Conservation (phyloP, 176 grass and related monocot genomes). For the Ensete glaucum region DNA sequence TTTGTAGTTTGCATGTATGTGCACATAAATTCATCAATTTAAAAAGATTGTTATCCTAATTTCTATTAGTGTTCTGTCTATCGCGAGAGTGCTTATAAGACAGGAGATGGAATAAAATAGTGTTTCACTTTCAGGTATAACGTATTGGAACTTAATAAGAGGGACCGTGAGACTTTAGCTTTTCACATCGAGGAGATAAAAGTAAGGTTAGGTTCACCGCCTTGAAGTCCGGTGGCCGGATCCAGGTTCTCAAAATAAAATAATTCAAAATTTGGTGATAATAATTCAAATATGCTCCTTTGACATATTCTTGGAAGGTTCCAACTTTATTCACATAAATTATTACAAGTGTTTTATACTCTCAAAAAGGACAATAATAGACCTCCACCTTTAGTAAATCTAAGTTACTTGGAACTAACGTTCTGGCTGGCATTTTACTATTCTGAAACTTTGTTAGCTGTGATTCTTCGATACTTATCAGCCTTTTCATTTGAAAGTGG, state of each 20-base stretch:
- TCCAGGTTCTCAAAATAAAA: neutral
- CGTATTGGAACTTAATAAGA: too few species aligned
- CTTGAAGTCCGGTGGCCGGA: neutral
- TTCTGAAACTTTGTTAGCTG: neutral
- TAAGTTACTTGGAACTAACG: neutral
- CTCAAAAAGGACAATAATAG: neutral
- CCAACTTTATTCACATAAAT: neutral
- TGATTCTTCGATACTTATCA: neutral
- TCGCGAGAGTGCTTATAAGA: too few species aligned
- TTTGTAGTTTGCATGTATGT: neutral
- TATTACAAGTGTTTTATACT: neutral
- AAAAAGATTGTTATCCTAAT: neutral
- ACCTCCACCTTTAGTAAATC: neutral
- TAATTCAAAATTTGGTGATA: neutral
- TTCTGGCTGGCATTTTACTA: neutral
- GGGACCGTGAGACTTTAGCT: neutral
- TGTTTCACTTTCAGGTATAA: too few species aligned
- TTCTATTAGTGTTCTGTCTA: too few species aligned
- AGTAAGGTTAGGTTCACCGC: neutral
- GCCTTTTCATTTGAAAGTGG: neutral
- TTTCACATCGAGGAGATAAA: neutral
- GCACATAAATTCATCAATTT: neutral
- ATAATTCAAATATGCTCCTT: neutral
- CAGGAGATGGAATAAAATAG: too few species aligned
- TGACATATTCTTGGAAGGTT: neutral